A percentile compares a stretch with the other conserved stretches of the same genome.
These are phyloP conservation scores for Chrysosporium keratinophilum DNA, from an alignment of 2,329 filamentous ascomycete genomes.

Conservation along the genomic window DNA sequence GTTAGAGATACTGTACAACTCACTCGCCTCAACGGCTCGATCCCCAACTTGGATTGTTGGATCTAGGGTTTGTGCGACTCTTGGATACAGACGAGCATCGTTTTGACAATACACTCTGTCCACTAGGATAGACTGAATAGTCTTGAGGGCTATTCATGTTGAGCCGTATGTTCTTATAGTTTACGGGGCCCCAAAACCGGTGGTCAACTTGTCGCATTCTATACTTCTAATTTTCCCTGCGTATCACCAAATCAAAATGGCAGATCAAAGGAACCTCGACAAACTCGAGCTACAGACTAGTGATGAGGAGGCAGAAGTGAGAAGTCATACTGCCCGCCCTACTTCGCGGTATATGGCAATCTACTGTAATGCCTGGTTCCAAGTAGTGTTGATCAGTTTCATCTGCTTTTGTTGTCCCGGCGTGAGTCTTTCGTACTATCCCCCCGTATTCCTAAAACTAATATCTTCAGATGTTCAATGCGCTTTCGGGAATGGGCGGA, in stretches of 20 bases:
- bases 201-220: no score
- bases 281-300: neutral
- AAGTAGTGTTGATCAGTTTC: conserved; percentile 41
- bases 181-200: neutral
- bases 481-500: conserved; percentile 38
- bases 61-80: neutral
- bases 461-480: conserved; percentile 44
- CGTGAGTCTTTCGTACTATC: conserved; percentile 23
- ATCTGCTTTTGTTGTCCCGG: conserved; percentile 43
- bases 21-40: neutral
- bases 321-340: neutral
- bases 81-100: no score
- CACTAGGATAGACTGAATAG: no score
- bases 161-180: no score
- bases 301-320: neutral
- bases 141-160: no score
- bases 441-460: no score
- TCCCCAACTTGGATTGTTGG: neutral
- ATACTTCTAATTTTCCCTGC: neutral
- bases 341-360: conserved; percentile 15
- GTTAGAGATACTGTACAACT: neutral
- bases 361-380: conserved; percentile 40
- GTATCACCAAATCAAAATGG: neutral
- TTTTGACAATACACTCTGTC: no score
- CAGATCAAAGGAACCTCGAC: neutral